These are phyloP conservation scores for Populus deltoides DNA, from an alignment of 345 rosid genomes.

Conservation along the genomic window DNA sequence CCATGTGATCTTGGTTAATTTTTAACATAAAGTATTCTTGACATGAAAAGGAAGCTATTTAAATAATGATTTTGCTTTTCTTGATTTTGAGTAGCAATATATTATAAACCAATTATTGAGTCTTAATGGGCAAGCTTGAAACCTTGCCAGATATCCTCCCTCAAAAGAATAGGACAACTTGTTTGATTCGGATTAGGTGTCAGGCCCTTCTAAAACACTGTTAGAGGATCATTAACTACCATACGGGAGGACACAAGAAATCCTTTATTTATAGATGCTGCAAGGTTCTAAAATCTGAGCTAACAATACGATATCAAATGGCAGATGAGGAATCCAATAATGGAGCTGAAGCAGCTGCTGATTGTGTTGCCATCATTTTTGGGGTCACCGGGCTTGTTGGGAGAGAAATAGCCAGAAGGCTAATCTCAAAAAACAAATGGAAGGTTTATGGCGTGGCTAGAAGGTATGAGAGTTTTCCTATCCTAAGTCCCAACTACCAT, in stretches of 20 bases:
- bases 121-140: slow-evolving; percentile 9
- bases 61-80: background rate
- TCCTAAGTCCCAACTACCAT: slow-evolving; percentile 38
- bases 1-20: slow-evolving; percentile 13
- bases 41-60: background rate
- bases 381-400: slow-evolving; percentile 93
- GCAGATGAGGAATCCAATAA: slow-evolving; percentile 27
- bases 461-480: slow-evolving; percentile 43
- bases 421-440: slow-evolving; percentile 56
- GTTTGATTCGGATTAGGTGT: slow-evolving; percentile 1
- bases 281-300: background rate
- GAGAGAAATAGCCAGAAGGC: slow-evolving; percentile 55
- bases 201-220: background rate
- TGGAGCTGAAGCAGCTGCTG: slow-evolving; percentile 14
- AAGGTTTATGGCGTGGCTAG: slow-evolving; percentile 81
- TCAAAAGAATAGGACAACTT: slow-evolving; percentile 15
- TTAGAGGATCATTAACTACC: background rate
- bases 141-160: slow-evolving; percentile 6
- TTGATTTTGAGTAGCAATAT: background rate
- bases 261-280: background rate
- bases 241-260: background rate
- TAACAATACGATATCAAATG: slow-evolving; percentile 22
- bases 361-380: slow-evolving; percentile 63
- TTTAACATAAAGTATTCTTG: background rate
- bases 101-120: background rate